Base-by-base conservation (phyloP, 805 yeast genomes). In the Saccharomycopsis sp. region DNA sequence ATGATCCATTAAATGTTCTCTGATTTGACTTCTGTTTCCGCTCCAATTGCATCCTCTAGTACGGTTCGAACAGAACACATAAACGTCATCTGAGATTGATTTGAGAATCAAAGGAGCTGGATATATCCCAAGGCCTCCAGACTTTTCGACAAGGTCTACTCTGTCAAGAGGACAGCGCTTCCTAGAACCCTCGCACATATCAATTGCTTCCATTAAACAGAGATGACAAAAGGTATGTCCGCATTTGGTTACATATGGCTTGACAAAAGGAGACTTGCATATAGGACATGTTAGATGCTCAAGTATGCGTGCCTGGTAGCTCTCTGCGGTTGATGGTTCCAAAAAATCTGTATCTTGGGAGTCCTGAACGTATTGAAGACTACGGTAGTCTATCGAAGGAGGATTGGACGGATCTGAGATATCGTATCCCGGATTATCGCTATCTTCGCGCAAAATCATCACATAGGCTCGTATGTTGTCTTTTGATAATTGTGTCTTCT, bases 21-120 rank as follows among this genome's bases (percentile, higher is more conserved):
- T 74, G 8, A 79, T 61, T 57, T 76, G 76, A 83, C 84, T 80
- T 34, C 85, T 66, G 46, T 75, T 68, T 0, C 85, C 85, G 1
- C 56, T 61, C 85, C 85, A 81, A 1, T 62, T 65, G 63, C 85
- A 81, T 0, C 84, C 85, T 50, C 83, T 63, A 47, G 67, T 70
- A 9, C 61, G 51, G 44, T 81, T 80, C 58, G 76, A 61, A 63
- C 85, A 81, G 52, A 66, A 68, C 1, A 81, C 83, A 56, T 73
- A 68, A 52, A 81, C 66, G 47, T 81, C 84, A 63, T 81, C 84
- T 0, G 79, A 70, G 59, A 81, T 72, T 61, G 79, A 79, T 24
- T 75, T 68, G 12, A 81, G 67, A 4, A 81, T 68, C 16, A 81
- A 72, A 0, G 84, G 84, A 1, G 84, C 76, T 3, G 79, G 78